phyloP scores from a whole-genome alignment of 2,329 filamentous ascomycete genomes.

The Ophiostoma montium region DNA sequence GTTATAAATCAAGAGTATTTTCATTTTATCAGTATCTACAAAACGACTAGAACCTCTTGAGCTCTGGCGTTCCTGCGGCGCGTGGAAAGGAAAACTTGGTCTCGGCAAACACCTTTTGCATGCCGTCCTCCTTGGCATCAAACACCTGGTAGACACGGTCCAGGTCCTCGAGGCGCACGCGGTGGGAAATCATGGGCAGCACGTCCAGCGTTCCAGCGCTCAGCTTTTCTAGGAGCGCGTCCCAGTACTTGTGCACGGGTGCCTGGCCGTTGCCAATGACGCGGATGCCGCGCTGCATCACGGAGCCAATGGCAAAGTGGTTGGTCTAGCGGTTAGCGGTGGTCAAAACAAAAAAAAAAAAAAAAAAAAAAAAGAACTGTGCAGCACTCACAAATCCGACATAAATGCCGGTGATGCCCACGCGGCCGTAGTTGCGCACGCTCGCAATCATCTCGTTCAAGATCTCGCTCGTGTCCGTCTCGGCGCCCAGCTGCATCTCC shows the following conservation, averaged over 20 bases:
- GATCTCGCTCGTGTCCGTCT: slow-evolving; percentile 75
- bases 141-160: slow-evolving; percentile 52
- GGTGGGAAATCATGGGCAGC: slow-evolving; percentile 67
- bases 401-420: slow-evolving; percentile 62
- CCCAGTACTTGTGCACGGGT: slow-evolving; percentile 75
- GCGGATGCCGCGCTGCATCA: slow-evolving; percentile 79
- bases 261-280: slow-evolving; percentile 54
- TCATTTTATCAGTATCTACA: too few relatives aligned
- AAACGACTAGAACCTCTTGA: too few relatives aligned
- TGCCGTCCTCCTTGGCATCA: slow-evolving; percentile 45
- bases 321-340: slow-evolving; percentile 39
- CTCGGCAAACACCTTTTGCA: slow-evolving; percentile 68
- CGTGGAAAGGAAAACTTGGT: slow-evolving; percentile 34
- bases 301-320: slow-evolving; percentile 67
- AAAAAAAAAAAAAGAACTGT: too few relatives aligned
- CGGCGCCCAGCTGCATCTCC: slow-evolving; percentile 47
- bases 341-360: too few relatives aligned
- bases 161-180: slow-evolving; percentile 59
- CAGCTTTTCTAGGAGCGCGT: slow-evolving; percentile 56
- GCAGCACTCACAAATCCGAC: slow-evolving; percentile 37
- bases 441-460: slow-evolving; percentile 66
- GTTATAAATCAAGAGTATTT: too few relatives aligned
- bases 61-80: too few relatives aligned
- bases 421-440: slow-evolving; percentile 58
- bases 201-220: slow-evolving; percentile 57